These are phyloP conservation scores for Pholiota conissans DNA, from an alignment of 768 basidiomycete species.

Conservation along the genomic window DNA sequence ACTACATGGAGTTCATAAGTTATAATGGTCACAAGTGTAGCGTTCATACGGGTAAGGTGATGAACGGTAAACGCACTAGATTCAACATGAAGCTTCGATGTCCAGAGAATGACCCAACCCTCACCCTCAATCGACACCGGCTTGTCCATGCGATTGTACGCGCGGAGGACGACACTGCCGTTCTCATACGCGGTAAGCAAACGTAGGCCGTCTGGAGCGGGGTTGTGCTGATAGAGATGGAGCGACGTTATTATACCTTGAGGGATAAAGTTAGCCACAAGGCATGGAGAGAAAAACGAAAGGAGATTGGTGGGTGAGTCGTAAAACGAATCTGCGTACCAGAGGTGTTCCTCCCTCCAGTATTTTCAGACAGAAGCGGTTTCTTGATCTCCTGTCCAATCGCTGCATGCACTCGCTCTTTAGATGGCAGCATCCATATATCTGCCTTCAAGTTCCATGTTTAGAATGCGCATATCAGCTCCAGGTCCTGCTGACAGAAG, in stretches of 20 bases:
- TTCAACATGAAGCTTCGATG: constrained; percentile 64
- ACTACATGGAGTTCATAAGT: no score
- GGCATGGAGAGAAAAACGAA: no score
- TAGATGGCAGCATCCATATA: constrained; percentile 76
- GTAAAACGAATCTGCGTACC: constrained; percentile 38
- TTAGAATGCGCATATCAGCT: no score
- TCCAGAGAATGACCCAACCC: constrained; percentile 78
- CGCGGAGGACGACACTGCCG: constrained; percentile 76
- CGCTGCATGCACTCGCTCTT: constrained; percentile 77
- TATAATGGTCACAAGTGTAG: no score
- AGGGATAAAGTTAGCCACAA: not conserved
- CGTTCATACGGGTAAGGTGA: no score
- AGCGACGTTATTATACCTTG: constrained; percentile 90
- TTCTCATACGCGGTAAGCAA: constrained; percentile 83
- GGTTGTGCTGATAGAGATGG: constrained; percentile 51
- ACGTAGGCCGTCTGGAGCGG: constrained; percentile 35
- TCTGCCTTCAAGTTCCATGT: constrained; percentile 65
- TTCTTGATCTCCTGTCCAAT: constrained; percentile 60
- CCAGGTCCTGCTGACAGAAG: no score
- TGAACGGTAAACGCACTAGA: constrained; percentile 54
- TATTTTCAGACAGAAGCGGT: constrained; percentile 39
- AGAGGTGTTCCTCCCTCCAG: constrained; percentile 53
- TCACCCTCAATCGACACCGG: constrained; percentile 63
- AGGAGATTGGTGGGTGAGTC: not conserved
- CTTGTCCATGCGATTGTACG: constrained; percentile 40